Evolutionary conservation across 2,329 filamentous ascomycete genomes (phyloP), one percentile per base, ranked within the genome.

Genomic region (Parascedosporium putredinis): DNA sequence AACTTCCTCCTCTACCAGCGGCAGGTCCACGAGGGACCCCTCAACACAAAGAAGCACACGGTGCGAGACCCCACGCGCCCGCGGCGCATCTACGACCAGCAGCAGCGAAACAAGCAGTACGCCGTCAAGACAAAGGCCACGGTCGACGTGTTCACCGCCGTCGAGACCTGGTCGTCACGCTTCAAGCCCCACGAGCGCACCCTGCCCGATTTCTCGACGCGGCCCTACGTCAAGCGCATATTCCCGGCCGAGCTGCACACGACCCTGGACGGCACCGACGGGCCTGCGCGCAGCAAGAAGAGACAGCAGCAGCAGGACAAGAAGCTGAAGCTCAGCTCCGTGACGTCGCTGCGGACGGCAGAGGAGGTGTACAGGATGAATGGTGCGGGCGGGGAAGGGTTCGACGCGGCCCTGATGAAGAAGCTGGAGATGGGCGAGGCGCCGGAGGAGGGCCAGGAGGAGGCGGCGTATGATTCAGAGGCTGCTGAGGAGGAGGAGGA

Each of bases 21-120:
- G 55, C 74, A 79, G 56, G 69, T 75, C 56, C 77, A 79, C 61
- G 66, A 69, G 51, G 70, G 72, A 1, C 68, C 75, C 1, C 68
- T 81, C 29, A 80, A 80, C 63, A 81, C 77, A 6, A 74, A 77
- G 50, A 71, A 71, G 44, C 74, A 74, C 54, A 67, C 67, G 20
- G 60, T 63, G 12, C 59, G 62, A 48, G 46, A 72, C 27, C 66
- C 70, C 4, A 63, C 66, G 4, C 66, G 61, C 12, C 64, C 64
- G 27, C 60, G 64, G 48, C 69, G 64, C 53, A 64, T 58, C 60
- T 80, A 81, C 62, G 75, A 75, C 55, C 76, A 78, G 57, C 69
- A 73, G n/a, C 77, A 81, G 62, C 64, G 73, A 59, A 80, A 80
- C 62, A 71, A 72, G 54, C 72, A 71, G 50, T 81, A 75, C 63